These are phyloP conservation scores for Coniochaeta hoffmannii DNA, from an alignment of 2,329 filamentous ascomycete genomes.

Conservation along the genomic window DNA sequence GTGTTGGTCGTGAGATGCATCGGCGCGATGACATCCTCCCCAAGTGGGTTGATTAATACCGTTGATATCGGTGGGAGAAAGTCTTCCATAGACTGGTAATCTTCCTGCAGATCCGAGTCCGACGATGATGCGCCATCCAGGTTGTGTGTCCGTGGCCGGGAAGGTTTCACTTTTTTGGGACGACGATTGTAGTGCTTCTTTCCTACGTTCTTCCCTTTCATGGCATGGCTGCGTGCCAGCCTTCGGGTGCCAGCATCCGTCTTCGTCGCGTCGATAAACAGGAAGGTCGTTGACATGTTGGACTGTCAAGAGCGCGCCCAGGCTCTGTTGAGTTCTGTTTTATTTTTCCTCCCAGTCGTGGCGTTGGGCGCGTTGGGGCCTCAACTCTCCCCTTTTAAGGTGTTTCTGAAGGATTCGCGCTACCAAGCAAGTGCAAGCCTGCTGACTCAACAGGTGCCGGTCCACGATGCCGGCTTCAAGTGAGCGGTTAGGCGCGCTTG, in stretches of 20 bases:
- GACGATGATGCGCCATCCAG: no score
- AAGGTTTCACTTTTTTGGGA: not conserved
- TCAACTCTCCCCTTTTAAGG: no score
- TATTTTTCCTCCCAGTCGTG: no score
- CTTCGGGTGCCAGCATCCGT: conserved; percentile 3
- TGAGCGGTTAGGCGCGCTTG: no score
- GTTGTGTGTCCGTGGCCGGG: no score
- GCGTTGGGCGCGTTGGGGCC: no score
- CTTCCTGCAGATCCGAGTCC: not conserved
- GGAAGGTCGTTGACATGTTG: not conserved
- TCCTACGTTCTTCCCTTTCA: conserved; percentile 7
- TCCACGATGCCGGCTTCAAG: no score
- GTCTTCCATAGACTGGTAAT: not conserved
- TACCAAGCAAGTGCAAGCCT: no score
- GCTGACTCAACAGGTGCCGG: no score
- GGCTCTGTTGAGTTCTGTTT: no score
- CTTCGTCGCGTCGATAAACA: not conserved
- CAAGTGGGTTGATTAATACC: not conserved
- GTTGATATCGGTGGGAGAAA: not conserved
- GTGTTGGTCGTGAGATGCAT: not conserved
- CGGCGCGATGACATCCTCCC: not conserved
- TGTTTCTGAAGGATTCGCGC: no score
- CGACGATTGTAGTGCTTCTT: conserved; percentile 5
- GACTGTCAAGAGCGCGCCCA: no score
- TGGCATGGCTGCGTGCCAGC: conserved; percentile 5